Percentiles rank a stretch among this genome's conserved stretches.
phyloP scores from a whole-genome alignment of 2,329 filamentous ascomycete species.

The Diplodia scrobiculata region DNA sequence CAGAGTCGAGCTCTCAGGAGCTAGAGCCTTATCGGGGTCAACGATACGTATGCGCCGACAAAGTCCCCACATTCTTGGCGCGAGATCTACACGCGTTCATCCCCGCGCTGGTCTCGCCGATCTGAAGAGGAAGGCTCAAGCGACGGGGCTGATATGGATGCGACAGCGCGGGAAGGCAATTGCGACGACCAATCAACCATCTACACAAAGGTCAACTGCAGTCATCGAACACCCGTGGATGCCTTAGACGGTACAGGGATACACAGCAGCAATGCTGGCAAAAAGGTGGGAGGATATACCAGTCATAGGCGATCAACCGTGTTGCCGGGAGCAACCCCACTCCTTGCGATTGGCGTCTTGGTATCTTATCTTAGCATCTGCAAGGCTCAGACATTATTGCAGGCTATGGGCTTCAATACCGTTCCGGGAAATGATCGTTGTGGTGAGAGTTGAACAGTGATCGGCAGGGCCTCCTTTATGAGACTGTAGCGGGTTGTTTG shows the following conservation, averaged over 20 bases:
- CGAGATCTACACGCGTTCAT: neutral
- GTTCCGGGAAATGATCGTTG: neutral
- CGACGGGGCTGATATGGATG: neutral
- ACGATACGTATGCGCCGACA: neutral
- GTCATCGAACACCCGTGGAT: neutral
- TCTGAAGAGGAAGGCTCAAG: constrained; percentile 1
- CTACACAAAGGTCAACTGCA: neutral
- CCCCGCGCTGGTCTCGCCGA: neutral
- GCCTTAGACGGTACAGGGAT: neutral
- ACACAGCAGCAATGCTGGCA: neutral
- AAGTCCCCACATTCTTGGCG: neutral
- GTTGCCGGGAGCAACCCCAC: neutral
- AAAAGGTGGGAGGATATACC: neutral
- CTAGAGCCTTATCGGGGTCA: neutral
- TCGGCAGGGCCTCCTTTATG: no score
- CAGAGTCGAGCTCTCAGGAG: neutral
- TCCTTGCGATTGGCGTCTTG: neutral
- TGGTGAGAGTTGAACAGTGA: neutral
- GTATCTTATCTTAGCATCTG: constrained; percentile 11
- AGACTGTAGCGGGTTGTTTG: no score
- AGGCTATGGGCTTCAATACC: neutral
- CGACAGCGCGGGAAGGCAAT: neutral
- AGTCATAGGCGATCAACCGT: constrained; percentile 1
- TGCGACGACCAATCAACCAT: neutral
- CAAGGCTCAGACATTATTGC: neutral